Base-by-base conservation (phyloP, 129 eudicot species). In the Tagetes erecta region DNA sequence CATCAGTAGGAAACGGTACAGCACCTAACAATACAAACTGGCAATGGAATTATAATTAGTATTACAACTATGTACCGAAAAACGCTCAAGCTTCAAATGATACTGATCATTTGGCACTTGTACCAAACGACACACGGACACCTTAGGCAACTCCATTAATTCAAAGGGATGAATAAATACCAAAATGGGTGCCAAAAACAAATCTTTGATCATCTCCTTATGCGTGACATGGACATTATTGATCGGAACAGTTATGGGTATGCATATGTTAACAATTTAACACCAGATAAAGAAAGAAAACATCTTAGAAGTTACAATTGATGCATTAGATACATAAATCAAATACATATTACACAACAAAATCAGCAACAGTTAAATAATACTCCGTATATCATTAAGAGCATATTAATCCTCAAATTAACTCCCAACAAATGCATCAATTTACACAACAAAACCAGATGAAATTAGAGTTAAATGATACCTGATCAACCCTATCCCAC, bases 401-500 rank as follows among this genome's bases (percentile, higher is more conserved):
- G 11, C 44, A 38, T 40, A 67, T 67, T 20, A 42, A 44, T 53
- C 42, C 51, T 11, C 12, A 14, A 71, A 30, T 41, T 49, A 31
- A 8, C 58, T 44, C 42, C n/a, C 77, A 41, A 58, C 68, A 44
- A 42, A 3, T 14, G 45, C 9, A 71, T 39, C 52, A 5, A 53
- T 70, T 49, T 49, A 31, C 68, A 72, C 60, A 44, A 39, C 51
- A 63, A 51, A 73, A 73, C 41, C 14, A 73, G 3, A 2, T 34
- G 58, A 34, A 40, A 12, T 13, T 31, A 34, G 40, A 9, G 39
- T 11, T 6, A 3, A 6, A 1, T 14, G 1, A 59, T 83, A 90
- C 96, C 96, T 90, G 84, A 76, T 90, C 93, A 68, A 90, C 93
- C 80, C 87, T 83, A 90, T 90, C 96, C 96, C 96, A 90, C 96